Conservation (phyloP, 768 basidiomycete genomes). For the Aureoboletus auriporus region DNA sequence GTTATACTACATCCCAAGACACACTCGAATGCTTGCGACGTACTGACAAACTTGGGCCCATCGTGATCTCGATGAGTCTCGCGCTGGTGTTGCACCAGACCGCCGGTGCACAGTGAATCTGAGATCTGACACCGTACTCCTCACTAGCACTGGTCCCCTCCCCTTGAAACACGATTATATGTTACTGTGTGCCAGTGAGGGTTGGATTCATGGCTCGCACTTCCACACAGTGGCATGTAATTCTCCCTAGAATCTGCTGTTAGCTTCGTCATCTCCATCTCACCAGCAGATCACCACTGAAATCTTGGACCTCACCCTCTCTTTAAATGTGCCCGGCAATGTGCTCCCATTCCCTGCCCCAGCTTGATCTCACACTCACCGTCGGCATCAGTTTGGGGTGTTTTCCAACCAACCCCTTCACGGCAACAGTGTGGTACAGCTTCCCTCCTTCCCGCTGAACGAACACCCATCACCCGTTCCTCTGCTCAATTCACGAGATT, state of each 20-base stretch:
- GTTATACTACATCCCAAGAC: neutral
- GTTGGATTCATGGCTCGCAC: no score
- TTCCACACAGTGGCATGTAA: conserved; percentile 65
- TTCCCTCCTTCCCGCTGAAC: conserved; percentile 59
- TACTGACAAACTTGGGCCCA: conserved; percentile 82
- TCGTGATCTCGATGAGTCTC: conserved; percentile 90
- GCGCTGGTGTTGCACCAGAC: no score
- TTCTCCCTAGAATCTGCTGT: conserved; percentile 51
- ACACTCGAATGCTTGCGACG: conserved; percentile 25
- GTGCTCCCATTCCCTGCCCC: conserved; percentile 55
- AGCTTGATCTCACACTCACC: conserved; percentile 53
- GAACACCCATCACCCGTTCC: conserved; percentile 51
- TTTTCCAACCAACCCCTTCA: conserved; percentile 52
- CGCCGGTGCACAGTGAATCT: conserved; percentile 64
- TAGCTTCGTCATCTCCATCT: neutral
- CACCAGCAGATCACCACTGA: conserved; percentile 59
- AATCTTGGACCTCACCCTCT: conserved; percentile 38
- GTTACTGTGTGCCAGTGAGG: no score
- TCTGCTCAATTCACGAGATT: conserved; percentile 43
- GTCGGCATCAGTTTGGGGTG: conserved; percentile 66
- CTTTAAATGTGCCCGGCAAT: conserved; percentile 40
- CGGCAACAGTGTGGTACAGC: conserved; percentile 57
- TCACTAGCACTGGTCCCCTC: conserved; percentile 36
- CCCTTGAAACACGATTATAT: no score
- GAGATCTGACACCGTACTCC: conserved; percentile 40